Evolutionary conservation across 345 rosid genomes (phyloP), one percentile per base, ranked within the genome.

Genomic region (Aquilaria malaccensis): DNA sequence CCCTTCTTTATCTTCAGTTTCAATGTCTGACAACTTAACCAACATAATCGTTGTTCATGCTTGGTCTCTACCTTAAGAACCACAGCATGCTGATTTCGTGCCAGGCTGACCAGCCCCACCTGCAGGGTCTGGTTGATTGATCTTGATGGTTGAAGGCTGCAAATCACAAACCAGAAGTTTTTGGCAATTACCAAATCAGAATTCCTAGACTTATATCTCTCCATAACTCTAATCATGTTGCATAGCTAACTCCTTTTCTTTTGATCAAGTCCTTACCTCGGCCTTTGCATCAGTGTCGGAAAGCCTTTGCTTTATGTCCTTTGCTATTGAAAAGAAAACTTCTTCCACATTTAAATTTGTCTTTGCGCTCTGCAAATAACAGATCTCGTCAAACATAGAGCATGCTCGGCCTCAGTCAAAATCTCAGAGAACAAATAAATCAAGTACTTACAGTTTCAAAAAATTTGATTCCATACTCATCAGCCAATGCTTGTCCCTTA

Each of bases 1-100:
- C 30, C 4, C 31, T 7, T 37, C 37, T 49, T n/a, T n/a, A 53
- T 56, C 30, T 22, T 22, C 0, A 7, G 7, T 22, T 50, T 60
- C 31, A 29, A 52, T 30, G 58, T 11, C 52, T 30, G 48, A 59
- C 43, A 43, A 22, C 12, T 13, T 37, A 45, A 56, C 62, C 55
- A 63, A 30, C 33, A 33, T 45, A 11, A 32, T 22, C 22, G 22
- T 22, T 22, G 22, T 60, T 59, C 10, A 30, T 30, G 37, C 55
- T 22, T 58, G 14, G 43, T 45, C 33, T 7, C 41, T 22, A 22
- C 50, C 45, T 68, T 77, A 81, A 33, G 68, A 81, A 61, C 94
- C 96, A 45, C 98, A 91, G 74, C 95, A 91, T 55, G 87, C 85
- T 13, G 96, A 88, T 68, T 73, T 85, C 67, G 77, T 86, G n/a